Evolutionary conservation across 1,284 basidiomycete species (phyloP).

Genomic region (Taiwanofungus camphoratus): DNA sequence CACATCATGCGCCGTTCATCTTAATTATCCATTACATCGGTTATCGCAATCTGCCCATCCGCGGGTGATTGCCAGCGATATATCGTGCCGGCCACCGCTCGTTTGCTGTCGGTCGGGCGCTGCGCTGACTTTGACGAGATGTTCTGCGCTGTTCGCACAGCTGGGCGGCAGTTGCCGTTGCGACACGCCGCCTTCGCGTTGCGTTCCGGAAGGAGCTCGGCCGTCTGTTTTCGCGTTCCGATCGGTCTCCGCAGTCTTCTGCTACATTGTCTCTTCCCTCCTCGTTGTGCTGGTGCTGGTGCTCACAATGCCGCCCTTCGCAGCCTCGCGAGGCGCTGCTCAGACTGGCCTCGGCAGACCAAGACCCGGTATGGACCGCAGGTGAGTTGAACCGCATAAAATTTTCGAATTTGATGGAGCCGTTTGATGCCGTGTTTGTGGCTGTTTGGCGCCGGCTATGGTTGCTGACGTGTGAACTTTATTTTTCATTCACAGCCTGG

Average conservation of each 20-base stretch:
- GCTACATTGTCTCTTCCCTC: conserved; percentile 16
- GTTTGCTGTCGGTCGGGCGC: not conserved
- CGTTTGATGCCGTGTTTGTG: conserved; percentile 27
- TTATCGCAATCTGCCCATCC: not conserved
- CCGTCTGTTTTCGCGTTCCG: conserved; percentile 15
- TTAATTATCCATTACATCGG: too few relatives aligned
- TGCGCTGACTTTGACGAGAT: too few relatives aligned
- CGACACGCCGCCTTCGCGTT: conserved; percentile 22
- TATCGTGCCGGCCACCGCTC: not conserved
- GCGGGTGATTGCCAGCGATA: conserved; percentile 1
- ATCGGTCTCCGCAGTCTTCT: conserved; percentile 16
- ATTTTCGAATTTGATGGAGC: conserved; percentile 23
- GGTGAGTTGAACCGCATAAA: conserved; percentile 47
- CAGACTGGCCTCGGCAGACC: conserved; percentile 80
- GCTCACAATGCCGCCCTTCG: too few relatives aligned
- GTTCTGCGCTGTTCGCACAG: not conserved
- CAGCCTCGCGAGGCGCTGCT: conserved; percentile 95
- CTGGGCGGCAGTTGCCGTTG: conserved; percentile 14
- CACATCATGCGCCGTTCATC: conserved; percentile 12
- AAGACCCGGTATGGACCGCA: conserved; percentile 78
- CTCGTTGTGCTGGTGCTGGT: too few relatives aligned
- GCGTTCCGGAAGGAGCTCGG: conserved; percentile 20
- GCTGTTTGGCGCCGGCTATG: conserved; percentile 44
- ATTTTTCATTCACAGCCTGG: conserved; percentile 67
- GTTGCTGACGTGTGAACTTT: conserved; percentile 60